Percentiles rank a stretch among this genome's conserved stretches.
These are phyloP conservation scores for Lactifluus subvellereus DNA, from an alignment of 768 basidiomycete genomes.

Conservation along the genomic window DNA sequence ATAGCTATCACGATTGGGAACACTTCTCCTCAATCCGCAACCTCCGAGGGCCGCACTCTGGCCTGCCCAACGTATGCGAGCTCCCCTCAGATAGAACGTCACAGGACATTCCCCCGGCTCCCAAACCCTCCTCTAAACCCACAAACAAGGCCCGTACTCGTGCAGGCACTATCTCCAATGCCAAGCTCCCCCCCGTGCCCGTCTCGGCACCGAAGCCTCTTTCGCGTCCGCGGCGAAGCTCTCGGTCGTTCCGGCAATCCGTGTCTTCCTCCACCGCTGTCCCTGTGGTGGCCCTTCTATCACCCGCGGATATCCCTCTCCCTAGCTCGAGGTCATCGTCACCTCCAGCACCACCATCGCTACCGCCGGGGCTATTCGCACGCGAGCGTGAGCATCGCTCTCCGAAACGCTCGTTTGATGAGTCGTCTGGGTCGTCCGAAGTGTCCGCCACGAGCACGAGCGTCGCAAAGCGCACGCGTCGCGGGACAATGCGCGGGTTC, in stretches of 20 bases:
- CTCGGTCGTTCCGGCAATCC: constrained; percentile 7
- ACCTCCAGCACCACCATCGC: constrained; percentile 28
- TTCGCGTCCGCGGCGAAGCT: constrained; percentile 17
- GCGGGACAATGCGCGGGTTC: constrained; percentile 13
- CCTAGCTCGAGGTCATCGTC: constrained; percentile 35
- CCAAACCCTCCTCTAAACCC: constrained; percentile 27
- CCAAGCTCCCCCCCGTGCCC: constrained; percentile 22
- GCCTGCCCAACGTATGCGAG: constrained; percentile 62
- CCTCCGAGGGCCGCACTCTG: constrained; percentile 74
- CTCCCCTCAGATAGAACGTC: constrained; percentile 31
- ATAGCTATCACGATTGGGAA: constrained; percentile 88
- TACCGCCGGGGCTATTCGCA: constrained; percentile 26
- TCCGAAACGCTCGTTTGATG: constrained; percentile 57
- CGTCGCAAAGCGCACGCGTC: constrained; percentile 30
- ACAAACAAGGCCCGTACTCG: constrained; percentile 26
- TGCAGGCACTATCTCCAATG: constrained; percentile 3
- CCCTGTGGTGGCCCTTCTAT: constrained; percentile 21
- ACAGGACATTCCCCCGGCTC: constrained; percentile 30
- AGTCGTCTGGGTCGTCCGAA: constrained; percentile 42
- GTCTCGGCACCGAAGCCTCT: constrained; percentile 18
- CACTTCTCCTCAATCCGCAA: constrained; percentile 94
- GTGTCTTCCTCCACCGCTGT: constrained; percentile 9
- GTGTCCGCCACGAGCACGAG: constrained; percentile 29
- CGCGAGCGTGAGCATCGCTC: constrained; percentile 39
- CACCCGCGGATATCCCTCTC: constrained; percentile 35